Base-by-base conservation (phyloP, 164 flowering plant genomes). In the Cinnamomum micranthum region DNA sequence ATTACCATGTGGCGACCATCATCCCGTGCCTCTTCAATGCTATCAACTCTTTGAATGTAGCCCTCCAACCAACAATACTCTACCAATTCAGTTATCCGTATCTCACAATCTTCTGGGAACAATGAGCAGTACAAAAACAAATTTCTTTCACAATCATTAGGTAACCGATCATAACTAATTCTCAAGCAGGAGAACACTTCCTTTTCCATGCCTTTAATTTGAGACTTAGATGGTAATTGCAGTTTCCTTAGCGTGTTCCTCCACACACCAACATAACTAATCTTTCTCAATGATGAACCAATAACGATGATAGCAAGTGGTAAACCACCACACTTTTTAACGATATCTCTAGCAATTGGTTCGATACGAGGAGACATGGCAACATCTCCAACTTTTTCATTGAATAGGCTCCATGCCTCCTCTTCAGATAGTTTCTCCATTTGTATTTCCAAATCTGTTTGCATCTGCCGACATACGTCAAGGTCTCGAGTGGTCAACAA, bases 81-180 rank as follows among this genome's bases (percentile, higher is more conserved):
- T 14, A 0, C 31, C 22, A 67, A 2, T 31, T 67, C 50, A 5
- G 22, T 1, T 27, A 25, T 31, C 17, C 0, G 1, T 25, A 67
- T 67, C 1, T 19, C 7, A 14, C 1, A 0, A 2, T 14, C 47
- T 67, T 67, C 47, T 10, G 69, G 50, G 31, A 3, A 67, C 47
- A 67, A 67, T 14, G 69, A 22, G 47, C 52, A 35, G 55, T 69
- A 69, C 27, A 69, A 20, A 41, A 69, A 69, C 12, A 51, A 47
- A 2, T 69, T 69, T 27, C 15, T 69, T 47, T 6, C 13, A 9
- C 22, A 5, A 31, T 67, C 70, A 11, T 64, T 2, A 4, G n/a
- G 20, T 20, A 69, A 33, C 22, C 25, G 55, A 47, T 69, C 58
- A 47, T 33, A 69, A 47, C 71, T 69, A 4, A 19, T 17, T 47